Percentiles rank a stretch among this genome's conserved stretches.
Evolutionary conservation across 2,329 filamentous ascomycete species (phyloP).

Genomic region (Apiospora pterosperma): DNA sequence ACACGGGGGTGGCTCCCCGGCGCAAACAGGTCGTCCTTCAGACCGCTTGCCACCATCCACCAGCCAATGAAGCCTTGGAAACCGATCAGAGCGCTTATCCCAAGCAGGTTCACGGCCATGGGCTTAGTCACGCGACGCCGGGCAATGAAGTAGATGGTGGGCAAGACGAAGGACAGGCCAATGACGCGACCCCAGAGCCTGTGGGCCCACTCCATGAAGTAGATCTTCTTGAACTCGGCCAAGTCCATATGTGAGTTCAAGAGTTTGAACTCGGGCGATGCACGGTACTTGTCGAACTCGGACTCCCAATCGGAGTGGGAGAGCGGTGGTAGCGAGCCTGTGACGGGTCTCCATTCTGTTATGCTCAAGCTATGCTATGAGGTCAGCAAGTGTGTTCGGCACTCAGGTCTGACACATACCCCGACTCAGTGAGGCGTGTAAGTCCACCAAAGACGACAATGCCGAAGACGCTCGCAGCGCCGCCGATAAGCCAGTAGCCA

Average conservation of each 20-base stretch:
- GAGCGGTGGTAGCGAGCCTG: slow-evolving; percentile 82
- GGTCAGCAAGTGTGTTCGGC: neutral
- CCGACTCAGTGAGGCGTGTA: slow-evolving; percentile 92
- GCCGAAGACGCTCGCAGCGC: slow-evolving; percentile 90
- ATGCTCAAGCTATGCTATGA: slow-evolving; percentile 65
- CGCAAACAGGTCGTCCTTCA: slow-evolving; percentile 93
- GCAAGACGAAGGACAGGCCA: slow-evolving; percentile 83
- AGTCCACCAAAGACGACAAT: slow-evolving; percentile 95
- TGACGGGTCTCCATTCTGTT: slow-evolving; percentile 97
- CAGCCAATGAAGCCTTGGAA: slow-evolving; percentile 95
- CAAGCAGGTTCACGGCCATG: slow-evolving; percentile 74
- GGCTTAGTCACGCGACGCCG: slow-evolving; percentile 71
- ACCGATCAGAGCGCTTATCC: slow-evolving; percentile 85
- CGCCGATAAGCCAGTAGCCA: slow-evolving; percentile 89
- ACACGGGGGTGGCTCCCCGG: slow-evolving; percentile 88
- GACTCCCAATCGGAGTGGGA: slow-evolving; percentile 80
- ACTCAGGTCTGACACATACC: slow-evolving; percentile 54
- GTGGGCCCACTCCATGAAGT: slow-evolving; percentile 99
- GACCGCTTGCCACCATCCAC: slow-evolving; percentile 99
- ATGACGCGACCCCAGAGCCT: slow-evolving; percentile 91
- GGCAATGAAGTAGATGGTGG: slow-evolving; percentile 83
- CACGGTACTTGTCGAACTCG: slow-evolving; percentile 89
- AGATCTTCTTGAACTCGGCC: slow-evolving; percentile 95
- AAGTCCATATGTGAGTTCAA: slow-evolving; percentile 93
- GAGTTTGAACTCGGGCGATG: slow-evolving; percentile 87